A percentile compares a stretch with the other conserved stretches of the same genome.
Conservation (phyloP, 208 protist species). For the Herpetomonas tarakana region DNA sequence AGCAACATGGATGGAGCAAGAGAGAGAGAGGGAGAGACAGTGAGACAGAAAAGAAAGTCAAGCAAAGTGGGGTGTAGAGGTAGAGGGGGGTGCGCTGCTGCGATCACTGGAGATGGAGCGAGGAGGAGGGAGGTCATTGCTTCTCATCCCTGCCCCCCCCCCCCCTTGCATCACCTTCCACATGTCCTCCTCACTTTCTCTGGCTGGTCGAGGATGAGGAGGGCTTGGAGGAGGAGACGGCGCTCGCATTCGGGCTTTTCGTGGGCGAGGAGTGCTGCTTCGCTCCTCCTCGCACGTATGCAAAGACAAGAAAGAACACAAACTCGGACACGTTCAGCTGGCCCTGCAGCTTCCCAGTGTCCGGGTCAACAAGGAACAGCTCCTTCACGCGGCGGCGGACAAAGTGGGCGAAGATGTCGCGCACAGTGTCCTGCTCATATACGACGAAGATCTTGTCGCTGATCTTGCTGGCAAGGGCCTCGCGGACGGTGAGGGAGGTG, state of each 20-base stretch:
- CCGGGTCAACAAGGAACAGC: slow-evolving; percentile 79
- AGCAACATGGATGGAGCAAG: too few species aligned
- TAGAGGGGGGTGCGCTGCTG: too few species aligned
- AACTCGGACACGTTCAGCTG: slow-evolving; percentile 79
- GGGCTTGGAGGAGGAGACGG: background rate
- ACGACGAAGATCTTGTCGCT: slow-evolving; percentile 64
- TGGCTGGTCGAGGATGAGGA: background rate
- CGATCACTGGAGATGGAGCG: too few species aligned
- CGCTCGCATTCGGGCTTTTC: background rate
- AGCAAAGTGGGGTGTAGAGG: too few species aligned
- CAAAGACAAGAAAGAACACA: slow-evolving; percentile 76
- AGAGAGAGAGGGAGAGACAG: too few species aligned
- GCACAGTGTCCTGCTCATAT: slow-evolving; percentile 65
- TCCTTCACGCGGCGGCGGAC: slow-evolving; percentile 79
- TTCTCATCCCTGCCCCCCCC: too few species aligned
- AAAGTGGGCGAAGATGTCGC: slow-evolving; percentile 86
- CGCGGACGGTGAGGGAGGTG: slow-evolving; percentile 69
- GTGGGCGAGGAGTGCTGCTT: slow-evolving; percentile 2
- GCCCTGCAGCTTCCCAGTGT: slow-evolving; percentile 61
- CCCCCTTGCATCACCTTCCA: too few species aligned
- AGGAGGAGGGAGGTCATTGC: too few species aligned
- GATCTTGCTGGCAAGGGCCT: slow-evolving; percentile 59
- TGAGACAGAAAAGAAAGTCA: too few species aligned
- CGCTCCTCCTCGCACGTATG: slow-evolving; percentile 8
- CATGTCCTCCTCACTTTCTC: background rate